phyloP scores from a whole-genome alignment of 1,139 yeast genomes.

The Hyphopichia fennica region DNA sequence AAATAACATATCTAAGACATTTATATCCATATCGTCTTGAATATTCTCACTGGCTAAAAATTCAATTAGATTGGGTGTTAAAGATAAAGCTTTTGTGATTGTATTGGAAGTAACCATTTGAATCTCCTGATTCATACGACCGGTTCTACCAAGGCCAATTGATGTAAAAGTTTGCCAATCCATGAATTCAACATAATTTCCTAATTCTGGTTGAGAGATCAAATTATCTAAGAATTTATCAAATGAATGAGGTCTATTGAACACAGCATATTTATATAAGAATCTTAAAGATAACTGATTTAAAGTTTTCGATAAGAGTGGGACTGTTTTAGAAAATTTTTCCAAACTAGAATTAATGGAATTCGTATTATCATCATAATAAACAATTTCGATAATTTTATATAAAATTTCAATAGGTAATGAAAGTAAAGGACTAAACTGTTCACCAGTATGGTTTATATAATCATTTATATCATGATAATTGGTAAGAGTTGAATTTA shows the following conservation, averaged over 20 bases:
- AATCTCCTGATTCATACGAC: slow-evolving; percentile 85
- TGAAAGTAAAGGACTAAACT: slow-evolving; percentile 24
- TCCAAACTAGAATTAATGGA: slow-evolving; percentile 46
- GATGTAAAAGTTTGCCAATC: slow-evolving; percentile 91
- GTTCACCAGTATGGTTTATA: not conserved
- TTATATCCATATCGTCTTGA: slow-evolving; percentile 74
- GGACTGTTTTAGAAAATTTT: slow-evolving; percentile 40
- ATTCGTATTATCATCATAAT: slow-evolving; percentile 39
- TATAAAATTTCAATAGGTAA: slow-evolving; percentile 46
- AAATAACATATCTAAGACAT: slow-evolving; percentile 59
- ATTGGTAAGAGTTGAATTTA: slow-evolving; percentile 10
- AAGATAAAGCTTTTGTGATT: slow-evolving; percentile 57
- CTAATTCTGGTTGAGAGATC: slow-evolving; percentile 48
- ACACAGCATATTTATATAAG: slow-evolving; percentile 66
- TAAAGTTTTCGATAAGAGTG: slow-evolving; percentile 36
- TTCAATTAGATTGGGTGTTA: slow-evolving; percentile 71
- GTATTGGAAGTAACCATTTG: slow-evolving; percentile 85
- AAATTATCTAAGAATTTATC: slow-evolving; percentile 67
- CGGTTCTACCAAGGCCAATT: slow-evolving; percentile 86
- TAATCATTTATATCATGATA: slow-evolving; percentile 5
- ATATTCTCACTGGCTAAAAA: slow-evolving; percentile 84
- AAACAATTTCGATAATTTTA: slow-evolving; percentile 44
- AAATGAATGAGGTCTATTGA: slow-evolving; percentile 81
- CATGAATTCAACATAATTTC: slow-evolving; percentile 70
- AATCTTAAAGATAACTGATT: slow-evolving; percentile 37